Evolutionary conservation across 148 eudicot genomes (phyloP), one percentile per base, ranked within the genome.

Genomic region (Spergularia marina): DNA sequence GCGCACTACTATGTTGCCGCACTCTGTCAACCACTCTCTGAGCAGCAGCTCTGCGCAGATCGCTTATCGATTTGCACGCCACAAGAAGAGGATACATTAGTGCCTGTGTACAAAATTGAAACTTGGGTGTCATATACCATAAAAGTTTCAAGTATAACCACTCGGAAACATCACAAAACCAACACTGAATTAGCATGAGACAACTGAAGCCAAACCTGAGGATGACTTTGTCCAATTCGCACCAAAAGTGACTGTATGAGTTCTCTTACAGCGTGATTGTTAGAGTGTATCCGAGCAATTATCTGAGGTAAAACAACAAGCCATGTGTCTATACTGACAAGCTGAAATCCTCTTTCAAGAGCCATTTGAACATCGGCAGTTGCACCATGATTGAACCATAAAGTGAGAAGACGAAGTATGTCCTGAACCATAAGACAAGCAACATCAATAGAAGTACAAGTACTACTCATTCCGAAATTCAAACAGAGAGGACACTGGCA

Each of bases 71-170:
- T 83, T 92, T 96, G 84, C 99, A 96, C 25, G 99, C 99, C 85
- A 92, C 98, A 76, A 96, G 98, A 78, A 96, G 98, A 57, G 99
- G 99, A 83, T 96, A 96, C 97, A 96, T 91, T 77, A 92, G 98
- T 80, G 99, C 99, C 99, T 96, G 90, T 55, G n/a, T 51, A 72
- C 60, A 21, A 34, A 54, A 15, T 7, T 21, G 21, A 72, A 58
- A 39, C 8, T 41, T 10, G 7, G 17, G 44, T 57, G 63, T 68
- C 25, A 23, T 49, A 75, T 51, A 75, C 6, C 11, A 10, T 59
- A 49, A 36, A 39, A 58, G 60, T 16, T 18, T 44, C 49, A 44
- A 44, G 49, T 44, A 30, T 51, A 21, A 39, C 60, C 20, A 70
- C 21, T 30, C 34, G 15, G 34, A 18, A 52, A 69, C 36, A 75